Conservation (phyloP, 1,139 yeast species). For the Geotrichum bryndzae region DNA sequence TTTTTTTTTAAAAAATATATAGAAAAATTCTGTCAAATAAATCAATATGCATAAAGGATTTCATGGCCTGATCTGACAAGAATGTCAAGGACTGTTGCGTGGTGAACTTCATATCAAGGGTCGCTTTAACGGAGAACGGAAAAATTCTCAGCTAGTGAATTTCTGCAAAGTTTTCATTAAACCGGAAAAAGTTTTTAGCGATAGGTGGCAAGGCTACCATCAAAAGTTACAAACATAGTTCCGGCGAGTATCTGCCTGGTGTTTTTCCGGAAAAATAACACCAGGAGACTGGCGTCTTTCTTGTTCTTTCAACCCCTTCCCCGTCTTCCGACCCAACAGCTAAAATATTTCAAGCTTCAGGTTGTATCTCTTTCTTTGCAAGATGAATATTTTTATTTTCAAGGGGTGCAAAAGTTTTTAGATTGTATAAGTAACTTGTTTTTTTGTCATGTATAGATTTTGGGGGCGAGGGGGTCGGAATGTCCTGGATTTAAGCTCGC, state of each 20-base stretch:
- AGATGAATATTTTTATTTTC: too few species aligned
- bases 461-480: not conserved
- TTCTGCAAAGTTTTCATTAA: too few species aligned
- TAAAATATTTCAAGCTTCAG: too few species aligned
- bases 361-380: too few species aligned
- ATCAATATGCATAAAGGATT: not conserved
- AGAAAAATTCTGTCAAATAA: not conserved
- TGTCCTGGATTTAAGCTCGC: not conserved
- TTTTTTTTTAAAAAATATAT: too few species aligned
- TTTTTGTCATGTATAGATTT: not conserved
- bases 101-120: not conserved
- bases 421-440: not conserved
- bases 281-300: too few species aligned
- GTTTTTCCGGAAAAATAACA: not conserved
- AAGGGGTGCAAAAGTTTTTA: too few species aligned
- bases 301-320: too few species aligned
- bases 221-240: not conserved
- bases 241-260: not conserved
- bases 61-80: not conserved
- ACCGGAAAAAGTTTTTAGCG: not conserved
- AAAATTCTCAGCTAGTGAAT: too few species aligned
- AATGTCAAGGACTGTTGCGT: not conserved
- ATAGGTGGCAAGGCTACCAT: not conserved
- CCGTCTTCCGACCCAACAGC: too few species aligned
- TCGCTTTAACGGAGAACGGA: not conserved